A percentile compares a stretch with the other conserved stretches of the same genome.
phyloP scores from a whole-genome alignment of 2,329 filamentous ascomycete species.

The Sporothrix inflata region DNA sequence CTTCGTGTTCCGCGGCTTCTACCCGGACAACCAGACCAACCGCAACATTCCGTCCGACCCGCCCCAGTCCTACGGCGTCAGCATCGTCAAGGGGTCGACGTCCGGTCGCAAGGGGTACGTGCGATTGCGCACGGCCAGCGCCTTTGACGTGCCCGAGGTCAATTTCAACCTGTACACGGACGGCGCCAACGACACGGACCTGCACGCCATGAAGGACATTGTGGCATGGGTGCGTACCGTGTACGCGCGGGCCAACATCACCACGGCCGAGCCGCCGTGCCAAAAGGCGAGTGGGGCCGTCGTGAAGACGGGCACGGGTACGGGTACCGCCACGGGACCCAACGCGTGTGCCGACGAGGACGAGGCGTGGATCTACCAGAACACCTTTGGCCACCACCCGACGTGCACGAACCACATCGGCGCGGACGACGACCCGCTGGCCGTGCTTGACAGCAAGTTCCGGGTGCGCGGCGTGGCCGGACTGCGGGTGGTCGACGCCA shows the following conservation, averaged over 20 bases:
- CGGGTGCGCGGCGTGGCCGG: constrained; percentile 28
- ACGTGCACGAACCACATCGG: constrained; percentile 27
- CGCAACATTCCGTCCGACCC: constrained; percentile 39
- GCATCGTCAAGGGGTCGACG: constrained; percentile 25
- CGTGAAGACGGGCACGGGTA: neutral
- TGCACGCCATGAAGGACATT: neutral
- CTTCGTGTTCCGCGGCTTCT: constrained; percentile 58
- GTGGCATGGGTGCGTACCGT: neutral
- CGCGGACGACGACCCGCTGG: constrained; percentile 25
- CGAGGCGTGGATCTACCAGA: neutral
- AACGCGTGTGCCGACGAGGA: constrained; percentile 32
- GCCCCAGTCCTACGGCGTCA: constrained; percentile 42
- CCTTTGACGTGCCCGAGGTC: neutral
- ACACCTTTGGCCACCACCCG: constrained; percentile 16
- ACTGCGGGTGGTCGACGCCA: constrained; percentile 32
- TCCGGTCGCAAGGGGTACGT: neutral
- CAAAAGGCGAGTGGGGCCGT: neutral
- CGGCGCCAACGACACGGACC: neutral
- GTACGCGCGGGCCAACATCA: neutral
- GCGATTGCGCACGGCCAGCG: neutral
- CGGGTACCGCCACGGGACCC: neutral
- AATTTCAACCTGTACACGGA: neutral
- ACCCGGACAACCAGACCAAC: constrained; percentile 39
- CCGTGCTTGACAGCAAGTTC: constrained; percentile 29
- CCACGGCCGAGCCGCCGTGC: neutral